Base-by-base conservation (phyloP, 441 rosid genomes). In the Aleurites moluccanus region DNA sequence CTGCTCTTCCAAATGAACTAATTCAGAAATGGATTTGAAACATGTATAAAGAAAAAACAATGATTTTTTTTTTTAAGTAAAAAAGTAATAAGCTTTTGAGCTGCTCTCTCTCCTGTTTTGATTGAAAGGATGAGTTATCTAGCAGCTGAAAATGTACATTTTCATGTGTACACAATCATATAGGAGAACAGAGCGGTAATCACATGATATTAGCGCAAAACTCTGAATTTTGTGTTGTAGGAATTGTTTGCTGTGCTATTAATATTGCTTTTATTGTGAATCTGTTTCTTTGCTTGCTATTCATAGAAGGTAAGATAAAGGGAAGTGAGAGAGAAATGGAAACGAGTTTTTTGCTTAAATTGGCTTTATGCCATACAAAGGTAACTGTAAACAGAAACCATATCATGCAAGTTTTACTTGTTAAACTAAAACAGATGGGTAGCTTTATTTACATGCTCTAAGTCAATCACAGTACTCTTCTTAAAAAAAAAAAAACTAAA, bases 181-280 rank as follows among this genome's bases (percentile, higher is more conserved):
- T 74, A 73, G 77, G 82, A 80, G 82, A 78, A 79, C 47, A 52
- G 62, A 30, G 60, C 61, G 85, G 80, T 6, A 25, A 77, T 61
- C 60, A 45, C 67, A 63, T 53, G 86, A 85, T 69, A 18, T 73
- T n/a, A 52, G 84, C 80, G 82, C 66, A 72, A 78, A 64, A 68
- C 21, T 63, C 81, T 87, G 83, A 10, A 11, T 23, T 49, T 60
- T 73, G 15, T 70, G 74, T 25, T 27, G 6, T 73, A 47, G 10
- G 10, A 3, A 8, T 50, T 75, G 72, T 18, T 44, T 59, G 63
- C 67, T 55, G 67, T 59, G 52, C 74, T 27, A 16, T 71, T 71
- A 56, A 15, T 38, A 25, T 55, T 65, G 40, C 35, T 16, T 50
- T 38, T 27, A 2, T 25, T 10, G 14, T 10, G 35, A 57, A 2